Conservation (phyloP, 768 basidiomycete species). For the Suillus discolor region DNA sequence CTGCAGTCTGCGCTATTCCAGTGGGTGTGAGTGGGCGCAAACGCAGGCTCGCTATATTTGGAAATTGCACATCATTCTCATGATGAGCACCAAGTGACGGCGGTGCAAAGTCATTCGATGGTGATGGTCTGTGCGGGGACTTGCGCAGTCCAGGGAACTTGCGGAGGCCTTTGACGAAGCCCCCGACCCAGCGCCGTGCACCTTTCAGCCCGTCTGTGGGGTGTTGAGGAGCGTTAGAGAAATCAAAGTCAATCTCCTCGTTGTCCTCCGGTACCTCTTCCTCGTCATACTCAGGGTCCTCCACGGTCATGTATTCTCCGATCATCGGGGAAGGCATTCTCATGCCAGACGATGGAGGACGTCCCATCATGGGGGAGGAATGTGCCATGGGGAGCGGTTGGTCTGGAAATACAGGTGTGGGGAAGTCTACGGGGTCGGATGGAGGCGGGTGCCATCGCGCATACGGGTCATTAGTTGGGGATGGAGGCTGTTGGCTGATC, state of each 20-base stretch:
- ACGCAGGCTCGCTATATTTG: conserved; percentile 7
- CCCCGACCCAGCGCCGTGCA: conserved; percentile 25
- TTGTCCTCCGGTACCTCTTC: conserved; percentile 12
- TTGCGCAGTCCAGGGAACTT: conserved; percentile 23
- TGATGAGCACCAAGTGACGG: background rate
- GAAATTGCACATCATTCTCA: background rate
- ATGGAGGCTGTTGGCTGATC: background rate
- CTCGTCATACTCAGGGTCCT: conserved; percentile 16
- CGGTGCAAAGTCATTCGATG: background rate
- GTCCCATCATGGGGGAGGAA: conserved; percentile 18
- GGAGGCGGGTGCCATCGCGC: conserved; percentile 13
- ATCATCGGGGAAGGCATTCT: conserved; percentile 27
- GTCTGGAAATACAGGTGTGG: conserved; percentile 9
- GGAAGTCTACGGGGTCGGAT: conserved; percentile 15
- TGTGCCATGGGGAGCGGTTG: conserved; percentile 4
- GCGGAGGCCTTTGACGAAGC: conserved; percentile 37
- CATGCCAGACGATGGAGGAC: conserved; percentile 28
- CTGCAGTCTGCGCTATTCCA: conserved; percentile 8
- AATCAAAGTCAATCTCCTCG: conserved; percentile 2
- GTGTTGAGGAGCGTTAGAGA: background rate
- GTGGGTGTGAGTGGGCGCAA: conserved; percentile 10
- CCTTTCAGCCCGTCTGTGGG: conserved; percentile 5
- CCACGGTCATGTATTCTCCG: conserved; percentile 33
- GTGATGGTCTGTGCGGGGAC: background rate
- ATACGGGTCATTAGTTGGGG: background rate